Conservation (phyloP, 257 asterid genomes). For the Solanum peruvianum region DNA sequence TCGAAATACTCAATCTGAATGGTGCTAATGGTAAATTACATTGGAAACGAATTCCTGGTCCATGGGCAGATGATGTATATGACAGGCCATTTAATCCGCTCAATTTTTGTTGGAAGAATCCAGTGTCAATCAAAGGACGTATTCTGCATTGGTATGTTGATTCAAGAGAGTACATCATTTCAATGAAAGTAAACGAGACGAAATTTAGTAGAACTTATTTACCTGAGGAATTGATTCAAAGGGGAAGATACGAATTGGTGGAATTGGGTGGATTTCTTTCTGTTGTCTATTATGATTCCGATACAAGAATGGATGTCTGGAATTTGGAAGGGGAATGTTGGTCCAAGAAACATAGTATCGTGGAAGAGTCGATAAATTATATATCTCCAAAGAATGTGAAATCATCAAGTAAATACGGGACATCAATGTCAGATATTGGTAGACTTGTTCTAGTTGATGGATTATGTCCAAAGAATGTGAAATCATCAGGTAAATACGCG, state of each 20-base stretch:
- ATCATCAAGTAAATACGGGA: background rate
- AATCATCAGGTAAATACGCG: background rate
- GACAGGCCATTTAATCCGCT: background rate
- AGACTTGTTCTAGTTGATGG: constrained; percentile 1
- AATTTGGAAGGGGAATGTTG: background rate
- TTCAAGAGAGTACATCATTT: background rate
- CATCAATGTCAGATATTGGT: background rate
- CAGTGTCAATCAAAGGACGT: background rate
- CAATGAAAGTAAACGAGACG: background rate
- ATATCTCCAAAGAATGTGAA: background rate
- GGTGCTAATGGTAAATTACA: background rate
- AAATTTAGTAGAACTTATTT: background rate
- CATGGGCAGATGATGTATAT: background rate
- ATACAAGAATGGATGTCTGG: background rate
- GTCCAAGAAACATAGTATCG: constrained; percentile 7
- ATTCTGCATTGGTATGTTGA: background rate
- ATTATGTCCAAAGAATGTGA: background rate
- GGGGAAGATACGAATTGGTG: background rate
- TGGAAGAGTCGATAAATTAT: background rate
- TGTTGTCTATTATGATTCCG: background rate
- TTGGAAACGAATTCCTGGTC: constrained; percentile 1
- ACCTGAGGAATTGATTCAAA: background rate
- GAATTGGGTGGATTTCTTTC: constrained; percentile 8
- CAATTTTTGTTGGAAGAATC: background rate
- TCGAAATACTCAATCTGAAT: background rate